Evolutionary conservation across 2,329 filamentous ascomycete species (phyloP).

Genomic region (Myriosclerotinia scirpicola): DNA sequence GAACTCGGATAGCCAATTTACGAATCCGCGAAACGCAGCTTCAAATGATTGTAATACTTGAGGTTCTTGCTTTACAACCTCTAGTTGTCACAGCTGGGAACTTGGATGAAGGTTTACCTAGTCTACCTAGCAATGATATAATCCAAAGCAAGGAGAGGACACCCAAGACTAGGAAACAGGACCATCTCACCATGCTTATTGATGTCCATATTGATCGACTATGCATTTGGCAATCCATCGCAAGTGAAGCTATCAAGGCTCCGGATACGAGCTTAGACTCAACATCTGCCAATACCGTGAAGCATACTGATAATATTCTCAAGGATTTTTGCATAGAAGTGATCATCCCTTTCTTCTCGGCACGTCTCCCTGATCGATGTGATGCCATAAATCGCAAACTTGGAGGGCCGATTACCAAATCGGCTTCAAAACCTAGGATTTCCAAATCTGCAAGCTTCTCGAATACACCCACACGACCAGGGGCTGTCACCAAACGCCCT

Average conservation of each 20-base stretch:
- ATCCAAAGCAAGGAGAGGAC: constrained; percentile 32
- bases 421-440: constrained; percentile 54
- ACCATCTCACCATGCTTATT: constrained; percentile 64
- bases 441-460: constrained; percentile 47
- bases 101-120: constrained; percentile 37
- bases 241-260: constrained; percentile 54
- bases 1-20: constrained; percentile 62
- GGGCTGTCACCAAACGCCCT: constrained; percentile 52
- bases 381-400: constrained; percentile 72
- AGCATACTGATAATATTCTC: constrained; percentile 55
- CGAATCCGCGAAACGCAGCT: constrained; percentile 76
- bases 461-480: constrained; percentile 49
- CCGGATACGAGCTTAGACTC: constrained; percentile 41
- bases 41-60: constrained; percentile 76
- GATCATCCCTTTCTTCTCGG: constrained; percentile 76
- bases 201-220: constrained; percentile 76
- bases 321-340: constrained; percentile 79
- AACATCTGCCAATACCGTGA: constrained; percentile 28
- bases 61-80: constrained; percentile 70
- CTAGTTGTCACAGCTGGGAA: constrained; percentile 44
- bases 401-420: constrained; percentile 65
- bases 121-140: constrained; percentile 35
- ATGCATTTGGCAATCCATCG: constrained; percentile 81
- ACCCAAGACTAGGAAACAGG: constrained; percentile 42
- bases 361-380: constrained; percentile 71